Conservation (phyloP, 1,284 basidiomycete species). For the Cutaneotrichosporon sp. region DNA sequence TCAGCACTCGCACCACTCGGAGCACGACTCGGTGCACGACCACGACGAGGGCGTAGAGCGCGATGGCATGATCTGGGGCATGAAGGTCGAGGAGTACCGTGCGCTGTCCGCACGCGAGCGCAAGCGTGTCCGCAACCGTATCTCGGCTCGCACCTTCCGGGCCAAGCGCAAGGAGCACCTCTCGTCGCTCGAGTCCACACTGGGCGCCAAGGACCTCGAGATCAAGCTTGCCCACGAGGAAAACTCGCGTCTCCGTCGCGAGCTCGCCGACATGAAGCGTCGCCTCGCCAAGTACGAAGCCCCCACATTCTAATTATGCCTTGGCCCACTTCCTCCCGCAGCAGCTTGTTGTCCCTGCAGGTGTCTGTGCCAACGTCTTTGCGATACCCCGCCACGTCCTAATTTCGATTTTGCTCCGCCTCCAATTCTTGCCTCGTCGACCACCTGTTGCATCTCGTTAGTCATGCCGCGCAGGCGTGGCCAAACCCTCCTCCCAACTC, state of each 20-base stretch:
- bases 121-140: slow-evolving; percentile 47
- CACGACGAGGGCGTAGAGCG: slow-evolving; percentile 46
- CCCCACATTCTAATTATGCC: neutral
- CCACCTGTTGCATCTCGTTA: too few species aligned
- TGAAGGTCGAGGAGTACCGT: slow-evolving; percentile 47
- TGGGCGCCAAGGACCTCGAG: slow-evolving; percentile 39
- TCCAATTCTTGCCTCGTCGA: too few species aligned
- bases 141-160: slow-evolving; percentile 46
- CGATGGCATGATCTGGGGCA: slow-evolving; percentile 50
- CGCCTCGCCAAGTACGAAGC: slow-evolving; percentile 33
- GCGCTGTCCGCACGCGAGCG: slow-evolving; percentile 43
- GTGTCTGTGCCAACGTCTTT: neutral
- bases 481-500: neutral
- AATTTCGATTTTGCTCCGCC: too few species aligned
- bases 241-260: slow-evolving; percentile 32
- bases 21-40: slow-evolving; percentile 38
- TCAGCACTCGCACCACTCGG: slow-evolving; percentile 14
- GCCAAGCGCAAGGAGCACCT: slow-evolving; percentile 48
- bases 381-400: neutral
- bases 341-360: neutral
- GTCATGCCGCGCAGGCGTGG: too few species aligned
- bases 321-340: neutral
- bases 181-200: slow-evolving; percentile 35
- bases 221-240: slow-evolving; percentile 43
- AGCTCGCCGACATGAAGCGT: slow-evolving; percentile 35